These are phyloP conservation scores for Serendipita sp. DNA, from an alignment of 768 basidiomycete genomes.

Conservation along the genomic window DNA sequence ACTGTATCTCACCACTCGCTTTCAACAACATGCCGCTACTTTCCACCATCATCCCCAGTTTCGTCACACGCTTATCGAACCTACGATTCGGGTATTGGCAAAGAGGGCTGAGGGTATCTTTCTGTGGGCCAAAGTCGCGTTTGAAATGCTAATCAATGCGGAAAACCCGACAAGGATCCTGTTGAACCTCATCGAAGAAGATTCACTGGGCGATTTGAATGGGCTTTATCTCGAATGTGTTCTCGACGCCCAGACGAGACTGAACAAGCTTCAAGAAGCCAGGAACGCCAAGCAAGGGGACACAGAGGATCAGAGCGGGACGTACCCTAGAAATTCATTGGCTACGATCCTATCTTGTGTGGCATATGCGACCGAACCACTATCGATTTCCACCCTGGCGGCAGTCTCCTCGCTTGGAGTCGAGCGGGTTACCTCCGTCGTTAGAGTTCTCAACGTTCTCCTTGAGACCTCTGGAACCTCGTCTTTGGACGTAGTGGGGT, in stretches of 20 bases:
- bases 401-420: background rate
- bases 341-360: background rate
- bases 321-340: background rate
- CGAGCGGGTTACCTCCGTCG: background rate
- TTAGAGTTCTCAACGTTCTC: background rate
- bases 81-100: background rate
- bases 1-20: background rate
- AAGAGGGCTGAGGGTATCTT: background rate
- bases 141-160: background rate
- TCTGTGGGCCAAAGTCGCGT: background rate
- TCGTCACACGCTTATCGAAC: background rate
- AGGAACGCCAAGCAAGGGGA: background rate
- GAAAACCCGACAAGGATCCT: constrained; percentile 4
- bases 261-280: background rate
- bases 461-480: background rate
- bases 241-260: background rate
- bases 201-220: background rate
- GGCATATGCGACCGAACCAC: background rate
- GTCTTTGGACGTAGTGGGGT: too few species aligned
- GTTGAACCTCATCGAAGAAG: constrained; percentile 2
- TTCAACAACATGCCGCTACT: background rate
- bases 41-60: background rate
- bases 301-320: background rate
- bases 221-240: background rate
- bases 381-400: background rate